Base-by-base conservation (phyloP, 345 rosid species). In the Populus simonii region DNA sequence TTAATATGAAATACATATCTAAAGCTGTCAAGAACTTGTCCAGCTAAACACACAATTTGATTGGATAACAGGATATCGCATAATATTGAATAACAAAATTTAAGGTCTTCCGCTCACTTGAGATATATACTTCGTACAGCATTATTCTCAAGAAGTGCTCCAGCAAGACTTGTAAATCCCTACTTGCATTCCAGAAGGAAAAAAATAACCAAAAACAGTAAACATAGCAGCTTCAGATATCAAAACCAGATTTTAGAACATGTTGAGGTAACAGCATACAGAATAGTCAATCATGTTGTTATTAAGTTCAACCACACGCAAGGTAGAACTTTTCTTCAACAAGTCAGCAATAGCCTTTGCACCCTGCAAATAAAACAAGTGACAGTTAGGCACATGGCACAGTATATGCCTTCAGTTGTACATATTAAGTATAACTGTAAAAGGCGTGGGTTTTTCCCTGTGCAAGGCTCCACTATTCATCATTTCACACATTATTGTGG, bases 161-260 rank as follows among this genome's bases (percentile, higher is more conserved):
- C 98, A 55, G 92, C 99, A 81, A 95, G 89, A 92, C 96, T 86
- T 80, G 96, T 92, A 87, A 93, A 95, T 80, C 99, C 99, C 99
- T 93, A 86, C 82, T 87, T 83, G 91, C 93, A 86, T 81, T 86
- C 71, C 76, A 81, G 84, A 81, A 47, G 53, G 53, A 47, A 47
- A 27, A 35, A 78, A 29, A 57, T 74, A 39, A 70, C 2, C 35
- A 33, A 68, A 75, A 81, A 70, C 81, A 78, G 80, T 83, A 73
- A 86, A 47, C 76, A 78, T 27, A 31, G 35, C 67, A 75, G 83
- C 73, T 65, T 79, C 74, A 66, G 70, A 49, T 27, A 65, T 76
- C 13, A 66, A 59, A 74, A 75, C 53, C 76, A 38, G 61, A 68
- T 70, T 62, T 72, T 38, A 65, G 39, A 53, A 66, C 74, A 68